A percentile compares a stretch with the other conserved stretches of the same genome.
Conservation (phyloP, 305 asterid genomes). For the Fraxinus xanthoxyloides region DNA sequence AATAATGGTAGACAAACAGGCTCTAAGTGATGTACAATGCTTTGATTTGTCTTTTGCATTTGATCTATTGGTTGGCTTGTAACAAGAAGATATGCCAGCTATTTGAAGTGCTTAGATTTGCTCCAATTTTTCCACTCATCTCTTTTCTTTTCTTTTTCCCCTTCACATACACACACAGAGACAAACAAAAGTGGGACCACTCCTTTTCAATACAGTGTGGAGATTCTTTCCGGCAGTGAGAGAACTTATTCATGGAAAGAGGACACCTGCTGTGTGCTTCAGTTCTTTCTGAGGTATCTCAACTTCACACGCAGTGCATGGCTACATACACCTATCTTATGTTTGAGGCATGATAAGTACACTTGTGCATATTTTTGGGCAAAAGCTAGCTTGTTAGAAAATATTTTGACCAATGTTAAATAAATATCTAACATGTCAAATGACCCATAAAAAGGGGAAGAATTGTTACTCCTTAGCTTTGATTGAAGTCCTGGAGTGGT, state of each 20-base stretch:
- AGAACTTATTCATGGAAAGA: slow-evolving; percentile 22
- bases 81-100: neutral
- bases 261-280: slow-evolving; percentile 21
- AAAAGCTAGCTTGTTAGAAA: neutral
- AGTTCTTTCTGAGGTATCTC: slow-evolving; percentile 10
- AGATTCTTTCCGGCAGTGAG: slow-evolving; percentile 26
- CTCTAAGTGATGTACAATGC: slow-evolving; percentile 19
- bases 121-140: slow-evolving; percentile 1
- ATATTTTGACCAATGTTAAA: neutral
- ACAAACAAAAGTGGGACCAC: neutral
- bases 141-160: neutral
- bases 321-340: slow-evolving; percentile 14
- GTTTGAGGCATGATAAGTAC: slow-evolving; percentile 20
- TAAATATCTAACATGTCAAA: neutral
- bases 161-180: neutral
- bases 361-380: slow-evolving; percentile 19
- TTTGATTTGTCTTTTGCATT: slow-evolving; percentile 1
- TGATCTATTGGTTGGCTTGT: slow-evolving; percentile 4
- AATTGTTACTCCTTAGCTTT: slow-evolving; percentile 49
- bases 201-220: slow-evolving; percentile 16
- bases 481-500: slow-evolving; percentile 63
- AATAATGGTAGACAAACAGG: too few species aligned
- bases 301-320: slow-evolving; percentile 9
- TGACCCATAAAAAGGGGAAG: slow-evolving; percentile 27
- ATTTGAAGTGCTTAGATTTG: slow-evolving; percentile 9